Base-by-base conservation (phyloP, 148 eudicot genomes). In the Camellia granthamiana region DNA sequence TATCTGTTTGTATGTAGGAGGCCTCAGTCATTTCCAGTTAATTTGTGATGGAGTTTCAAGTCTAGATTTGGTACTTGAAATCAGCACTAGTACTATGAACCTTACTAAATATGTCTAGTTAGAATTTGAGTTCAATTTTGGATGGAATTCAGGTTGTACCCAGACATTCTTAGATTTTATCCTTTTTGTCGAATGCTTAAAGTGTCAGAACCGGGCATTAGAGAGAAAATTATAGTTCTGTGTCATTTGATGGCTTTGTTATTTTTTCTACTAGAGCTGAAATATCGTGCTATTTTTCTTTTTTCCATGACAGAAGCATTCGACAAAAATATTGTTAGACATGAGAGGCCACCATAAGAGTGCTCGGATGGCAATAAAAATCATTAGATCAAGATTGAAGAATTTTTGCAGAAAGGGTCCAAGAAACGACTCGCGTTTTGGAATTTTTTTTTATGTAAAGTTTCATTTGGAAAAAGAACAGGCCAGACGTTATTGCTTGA, bases 231-330 rank as follows among this genome's bases (percentile, higher is more conserved):
- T 30, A 21, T 72, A 18, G 16, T 72, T 47, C 51, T 49, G 52
- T n/a, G 21, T 0, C 23, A 41, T 43, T 58, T 56, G 63, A 74
- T 55, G 46, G 3, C 63, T 74, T 74, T 55, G 38, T 12, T 9
- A 56, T 55, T 56, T 19, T 47, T 2, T 74, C 5, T 5, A 30
- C 3, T 58, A 19, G 65, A 16, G 41, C 42, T 41, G 15, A n/a
- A n/a, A 65, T 66, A 65, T 77, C 46, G 3, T 77, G n/a, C 51
- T 56, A 41, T 8, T 59, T 41, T 30, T 42, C 46, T 18, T 21
- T 16, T 44, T 44, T 81, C 23, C 23, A 5, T 79, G 77, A 69
- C 77, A 79, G 82, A 79, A 61, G 70, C 56, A 61, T 63, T 77
- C 4, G 71, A 61, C 52, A 52, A 30, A 55, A 43, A 61, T 76